phyloP scores from a whole-genome alignment of 164 flowering plant genomes.

The Santalum album region DNA sequence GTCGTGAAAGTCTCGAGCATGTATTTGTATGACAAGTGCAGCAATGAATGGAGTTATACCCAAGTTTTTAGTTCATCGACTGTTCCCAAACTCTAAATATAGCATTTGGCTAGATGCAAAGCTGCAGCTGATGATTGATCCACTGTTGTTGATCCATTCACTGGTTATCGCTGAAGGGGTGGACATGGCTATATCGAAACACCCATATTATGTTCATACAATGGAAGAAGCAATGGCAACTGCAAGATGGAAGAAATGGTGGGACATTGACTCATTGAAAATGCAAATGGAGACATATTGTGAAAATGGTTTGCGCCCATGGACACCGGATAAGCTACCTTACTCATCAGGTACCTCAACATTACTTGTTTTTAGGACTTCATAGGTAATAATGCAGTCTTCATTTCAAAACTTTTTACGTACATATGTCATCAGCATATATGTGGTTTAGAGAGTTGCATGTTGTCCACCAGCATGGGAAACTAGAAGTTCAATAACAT shows the following conservation, averaged over 20 bases:
- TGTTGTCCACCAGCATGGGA: too few relatives aligned
- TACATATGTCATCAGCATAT: too few relatives aligned
- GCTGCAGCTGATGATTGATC: slow-evolving; percentile 77
- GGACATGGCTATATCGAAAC: slow-evolving; percentile 89
- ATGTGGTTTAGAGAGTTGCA: too few relatives aligned
- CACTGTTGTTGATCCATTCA: slow-evolving; percentile 66
- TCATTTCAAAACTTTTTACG: too few relatives aligned
- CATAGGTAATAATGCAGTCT: too few relatives aligned
- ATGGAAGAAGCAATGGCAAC: slow-evolving; percentile 98
- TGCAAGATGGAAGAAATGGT: slow-evolving; percentile 95
- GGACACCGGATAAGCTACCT: slow-evolving; percentile 64
- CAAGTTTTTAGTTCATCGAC: slow-evolving; percentile 72
- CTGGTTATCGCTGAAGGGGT: slow-evolving; percentile 41
- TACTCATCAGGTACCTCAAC: slow-evolving; percentile 60
- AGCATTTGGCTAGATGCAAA: slow-evolving; percentile 94
- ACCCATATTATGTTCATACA: slow-evolving; percentile 68
- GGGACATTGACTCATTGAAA: slow-evolving; percentile 52
- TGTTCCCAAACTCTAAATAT: slow-evolving; percentile 73
- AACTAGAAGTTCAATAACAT: too few relatives aligned
- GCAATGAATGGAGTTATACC: slow-evolving; percentile 93
- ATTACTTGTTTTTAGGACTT: too few relatives aligned
- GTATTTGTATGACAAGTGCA: slow-evolving; percentile 44
- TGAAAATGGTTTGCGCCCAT: slow-evolving; percentile 73
- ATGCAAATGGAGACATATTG: slow-evolving; percentile 89
- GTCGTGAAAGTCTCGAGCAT: slow-evolving; percentile 41